Evolutionary conservation across 768 basidiomycete genomes (phyloP), one percentile per base, ranked within the genome.

Genomic region (Leucocoprinus birnbaumii): DNA sequence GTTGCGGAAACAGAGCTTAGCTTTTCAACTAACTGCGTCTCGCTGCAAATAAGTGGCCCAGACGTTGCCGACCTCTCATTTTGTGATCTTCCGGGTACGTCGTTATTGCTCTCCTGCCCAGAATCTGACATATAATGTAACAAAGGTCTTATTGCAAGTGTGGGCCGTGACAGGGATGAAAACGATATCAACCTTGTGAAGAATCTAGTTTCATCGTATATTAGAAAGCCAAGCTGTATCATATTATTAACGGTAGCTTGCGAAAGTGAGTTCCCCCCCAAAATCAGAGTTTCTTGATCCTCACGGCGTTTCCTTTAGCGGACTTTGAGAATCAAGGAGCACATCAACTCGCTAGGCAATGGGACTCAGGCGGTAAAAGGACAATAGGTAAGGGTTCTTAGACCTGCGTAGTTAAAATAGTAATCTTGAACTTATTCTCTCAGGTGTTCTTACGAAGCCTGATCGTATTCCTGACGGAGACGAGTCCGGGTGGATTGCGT

Each of bases 241-340:
- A 79, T 85, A 14, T 67, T 91, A 0, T 54, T 88, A 19, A 80
- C 78, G 0, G 77, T 83, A 0, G 78, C 87, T 0, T 86, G 85
- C 59, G 85, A 87, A 66, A 85, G 86, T 86, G 52, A 56, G 79
- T 16, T 34, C 3, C 11, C 13, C 25, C 18, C 86, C 25, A 18
- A 34, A 10, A 8, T 35, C 19, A 3, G 9, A 34, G 6, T 21
- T 10, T 9, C n/a, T 31, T n/a, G 5, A 48, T 22, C 1, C 2
- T 34, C 27, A 9, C 26, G 37, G n/a, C n/a, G n/a, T n/a, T n/a
- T n/a, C n/a, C 9, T 18, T 4, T 48, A 91, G 90, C 87, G 46
- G 89, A 92, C 59, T 88, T 87, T 18, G 86, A 91, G 59, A 92
- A 89, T 42, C 89, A 91, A 64, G 85, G 84, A 0, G 89, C 89